These are phyloP conservation scores for Mycena citricolor DNA, from an alignment of 1,284 basidiomycete genomes.

Conservation along the genomic window DNA sequence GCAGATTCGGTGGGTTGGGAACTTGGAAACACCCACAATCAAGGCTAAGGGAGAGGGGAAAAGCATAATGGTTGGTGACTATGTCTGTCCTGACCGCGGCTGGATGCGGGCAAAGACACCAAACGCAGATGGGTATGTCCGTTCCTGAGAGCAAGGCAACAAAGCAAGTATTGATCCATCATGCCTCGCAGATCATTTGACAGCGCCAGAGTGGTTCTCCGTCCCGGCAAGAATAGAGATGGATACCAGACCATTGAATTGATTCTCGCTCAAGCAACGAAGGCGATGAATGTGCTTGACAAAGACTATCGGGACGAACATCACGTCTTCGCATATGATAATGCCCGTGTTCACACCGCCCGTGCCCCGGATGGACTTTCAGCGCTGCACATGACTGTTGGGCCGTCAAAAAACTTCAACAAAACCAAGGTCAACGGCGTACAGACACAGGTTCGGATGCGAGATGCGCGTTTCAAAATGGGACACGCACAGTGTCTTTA, in stretches of 20 bases:
- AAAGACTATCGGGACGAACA: background rate
- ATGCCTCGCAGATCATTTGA: too few relatives aligned
- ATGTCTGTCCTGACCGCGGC: conserved; percentile 29
- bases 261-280: too few relatives aligned
- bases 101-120: conserved; percentile 5
- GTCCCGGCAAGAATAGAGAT: too few relatives aligned
- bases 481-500: conserved; percentile 9
- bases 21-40: conserved; percentile 15
- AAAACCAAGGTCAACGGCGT: background rate
- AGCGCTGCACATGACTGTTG: too few relatives aligned
- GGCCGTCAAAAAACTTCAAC: too few relatives aligned
- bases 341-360: background rate
- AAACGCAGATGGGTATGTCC: background rate
- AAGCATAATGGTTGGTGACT: conserved; percentile 31
- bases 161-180: too few relatives aligned
- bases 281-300: too few relatives aligned
- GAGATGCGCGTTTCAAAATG: conserved; percentile 5
- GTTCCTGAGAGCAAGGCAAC: too few relatives aligned
- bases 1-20: conserved; percentile 26
- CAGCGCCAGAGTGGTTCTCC: too few relatives aligned
- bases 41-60: conserved; percentile 31
- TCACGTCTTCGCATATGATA: background rate
- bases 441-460: conserved; percentile 4
- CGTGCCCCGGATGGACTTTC: background rate
- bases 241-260: too few relatives aligned